Evolutionary conservation across 2,329 filamentous ascomycete species (phyloP).

Genomic region (Sphaerulina musiva): DNA sequence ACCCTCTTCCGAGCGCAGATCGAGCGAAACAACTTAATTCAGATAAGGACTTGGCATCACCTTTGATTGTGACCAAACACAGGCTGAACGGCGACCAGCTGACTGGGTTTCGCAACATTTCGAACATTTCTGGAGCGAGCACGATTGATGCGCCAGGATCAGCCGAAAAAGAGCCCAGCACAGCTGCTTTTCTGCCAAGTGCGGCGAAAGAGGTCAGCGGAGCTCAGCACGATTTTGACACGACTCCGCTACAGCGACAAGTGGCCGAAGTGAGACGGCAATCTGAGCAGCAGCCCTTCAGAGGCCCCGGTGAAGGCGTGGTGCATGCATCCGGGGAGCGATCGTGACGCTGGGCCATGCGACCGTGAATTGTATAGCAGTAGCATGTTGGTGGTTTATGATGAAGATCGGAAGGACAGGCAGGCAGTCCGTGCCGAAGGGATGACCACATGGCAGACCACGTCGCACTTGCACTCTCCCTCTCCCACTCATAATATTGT

Average conservation of each 20-base stretch:
- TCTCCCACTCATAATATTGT: background rate
- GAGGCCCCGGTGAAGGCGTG: constrained; percentile 22
- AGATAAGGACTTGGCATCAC: constrained; percentile 17
- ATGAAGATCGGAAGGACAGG: no score
- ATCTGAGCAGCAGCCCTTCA: constrained; percentile 25
- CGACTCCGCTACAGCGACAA: constrained; percentile 25
- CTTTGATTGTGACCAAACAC: constrained; percentile 26
- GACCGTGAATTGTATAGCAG: no score
- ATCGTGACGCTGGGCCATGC: no score
- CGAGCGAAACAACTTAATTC: constrained; percentile 2
- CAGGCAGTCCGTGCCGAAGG: constrained; percentile 20
- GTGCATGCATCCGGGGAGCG: no score
- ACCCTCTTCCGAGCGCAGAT: constrained; percentile 31
- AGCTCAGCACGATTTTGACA: constrained; percentile 25
- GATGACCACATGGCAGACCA: background rate
- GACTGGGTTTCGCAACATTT: constrained; percentile 33
- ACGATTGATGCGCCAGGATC: constrained; percentile 31
- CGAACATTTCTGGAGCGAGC: constrained; percentile 36
- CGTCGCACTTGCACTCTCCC: no score
- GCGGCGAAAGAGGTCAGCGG: constrained; percentile 20
- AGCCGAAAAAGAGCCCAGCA: constrained; percentile 18
- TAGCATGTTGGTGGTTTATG: no score
- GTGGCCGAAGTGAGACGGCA: constrained; percentile 15
- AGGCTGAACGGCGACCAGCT: constrained; percentile 23
- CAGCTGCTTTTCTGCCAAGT: constrained; percentile 9